Base-by-base conservation (phyloP, 257 asterid genomes). In the Primulina tabacum region DNA sequence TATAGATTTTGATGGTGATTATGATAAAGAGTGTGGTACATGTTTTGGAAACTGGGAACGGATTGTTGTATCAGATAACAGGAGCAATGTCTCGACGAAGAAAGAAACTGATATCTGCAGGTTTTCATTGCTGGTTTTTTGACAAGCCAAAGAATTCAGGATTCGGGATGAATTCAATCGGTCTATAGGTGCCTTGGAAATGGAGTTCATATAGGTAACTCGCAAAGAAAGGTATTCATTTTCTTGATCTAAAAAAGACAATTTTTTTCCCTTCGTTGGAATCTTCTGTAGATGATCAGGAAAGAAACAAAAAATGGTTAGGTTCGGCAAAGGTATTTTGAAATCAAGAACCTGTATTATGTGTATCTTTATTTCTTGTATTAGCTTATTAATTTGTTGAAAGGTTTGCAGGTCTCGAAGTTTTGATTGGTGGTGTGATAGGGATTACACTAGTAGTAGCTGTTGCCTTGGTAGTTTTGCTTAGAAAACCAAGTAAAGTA, bases 131-230 rank as follows among this genome's bases (percentile, higher is more conserved):
- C 77, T 90, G 71, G 71, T 88, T 68, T 64, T 0, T 61, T 86
- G 60, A 83, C 82, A 47, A 86, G 95, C 69, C 77, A 71, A 70
- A 80, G 86, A 74, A 70, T 78, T 50, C 11, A 69, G 11, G 90
- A 88, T 38, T 69, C 71, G 29, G 79, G 67, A n/a, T 84, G 91
- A 95, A 73, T 88, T 17, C 38, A 75, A 12, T 77, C 84, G 17
- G 16, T 80, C 37, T 81, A 68, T 67, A 58, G 68, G 6, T 90
- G 92, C 79, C 95, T 88, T 33, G 86, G 87, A 71, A 76, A 78
- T 60, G 79, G 63, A 34, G 61, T 62, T 71, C 72, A 78, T 26
- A 47, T 64, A 80, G 94, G 96, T 85, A 81, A 78, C 5, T 35
- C 26, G 35, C 11, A 32, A 56, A 62, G 9, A 59, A 55, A 35